Evolutionary conservation across 2,329 filamentous ascomycete genomes (phyloP).

Genomic region (Microdochium trichocladiopsis): DNA sequence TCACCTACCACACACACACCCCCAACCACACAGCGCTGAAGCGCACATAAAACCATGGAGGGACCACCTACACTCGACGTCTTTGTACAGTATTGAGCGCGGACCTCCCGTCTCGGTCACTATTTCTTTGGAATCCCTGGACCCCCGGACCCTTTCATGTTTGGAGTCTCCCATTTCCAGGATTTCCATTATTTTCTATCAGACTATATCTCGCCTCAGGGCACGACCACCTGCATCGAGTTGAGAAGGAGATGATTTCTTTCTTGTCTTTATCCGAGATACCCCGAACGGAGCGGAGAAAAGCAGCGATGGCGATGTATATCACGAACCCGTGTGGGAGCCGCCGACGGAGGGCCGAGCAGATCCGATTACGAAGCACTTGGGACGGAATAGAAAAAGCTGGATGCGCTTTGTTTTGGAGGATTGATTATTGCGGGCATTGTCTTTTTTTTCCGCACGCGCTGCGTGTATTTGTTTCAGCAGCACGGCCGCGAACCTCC

Average conservation of each 20-base stretch:
- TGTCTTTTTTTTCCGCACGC: too few relatives aligned
- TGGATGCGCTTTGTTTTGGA: not conserved
- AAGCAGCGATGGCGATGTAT: not conserved
- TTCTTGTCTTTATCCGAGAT: not conserved
- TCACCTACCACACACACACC: not conserved
- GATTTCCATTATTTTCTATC: not conserved
- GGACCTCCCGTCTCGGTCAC: not conserved
- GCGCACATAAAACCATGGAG: not conserved
- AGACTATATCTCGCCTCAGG: not conserved
- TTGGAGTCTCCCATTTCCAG: not conserved
- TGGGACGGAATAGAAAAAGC: constrained; percentile 1
- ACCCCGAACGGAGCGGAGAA: not conserved
- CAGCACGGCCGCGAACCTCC: not conserved
- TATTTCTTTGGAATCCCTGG: not conserved
- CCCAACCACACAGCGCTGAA: not conserved
- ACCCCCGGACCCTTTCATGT: not conserved
- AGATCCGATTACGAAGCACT: not conserved
- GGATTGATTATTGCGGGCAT: not conserved
- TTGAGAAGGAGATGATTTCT: not conserved
- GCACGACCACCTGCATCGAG: not conserved
- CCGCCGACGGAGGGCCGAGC: not conserved
- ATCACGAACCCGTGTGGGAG: not conserved
- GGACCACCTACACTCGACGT: not conserved
- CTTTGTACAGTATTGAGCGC: not conserved
- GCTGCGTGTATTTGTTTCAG: not conserved